Evolutionary conservation across 1,284 basidiomycete species (phyloP).

Genomic region (Salmacisia buchloeana): DNA sequence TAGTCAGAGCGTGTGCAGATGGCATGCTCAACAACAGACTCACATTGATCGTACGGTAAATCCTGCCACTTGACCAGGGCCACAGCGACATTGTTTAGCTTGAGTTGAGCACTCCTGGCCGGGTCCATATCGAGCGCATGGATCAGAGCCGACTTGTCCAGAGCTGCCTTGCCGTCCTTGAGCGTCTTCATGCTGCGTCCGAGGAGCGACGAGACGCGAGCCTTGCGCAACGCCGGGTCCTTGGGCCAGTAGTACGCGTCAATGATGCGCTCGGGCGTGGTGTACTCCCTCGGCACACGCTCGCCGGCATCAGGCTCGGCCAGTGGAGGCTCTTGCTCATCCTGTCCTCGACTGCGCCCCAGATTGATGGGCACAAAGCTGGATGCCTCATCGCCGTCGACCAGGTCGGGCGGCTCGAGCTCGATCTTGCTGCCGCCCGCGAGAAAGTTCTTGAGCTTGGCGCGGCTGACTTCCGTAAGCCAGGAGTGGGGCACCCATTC

Average conservation of each 20-base stretch:
- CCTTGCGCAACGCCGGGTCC: background rate
- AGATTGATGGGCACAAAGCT: background rate
- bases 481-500: constrained; percentile 36
- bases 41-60: constrained; percentile 79
- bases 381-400: constrained; percentile 11
- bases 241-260: constrained; percentile 22
- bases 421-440: constrained; percentile 27
- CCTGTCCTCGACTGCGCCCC: background rate
- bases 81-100: constrained; percentile 21
- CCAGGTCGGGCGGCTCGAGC: constrained; percentile 24
- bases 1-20: constrained; percentile 7
- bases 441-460: constrained; percentile 19
- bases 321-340: constrained; percentile 23
- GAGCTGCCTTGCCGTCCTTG: background rate
- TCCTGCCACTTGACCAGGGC: constrained; percentile 73
- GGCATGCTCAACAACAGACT: constrained; percentile 28
- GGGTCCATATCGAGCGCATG: constrained; percentile 16
- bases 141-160: background rate
- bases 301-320: constrained; percentile 29
- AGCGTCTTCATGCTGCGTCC: constrained; percentile 6
- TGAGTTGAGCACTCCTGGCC: constrained; percentile 11
- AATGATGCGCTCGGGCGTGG: constrained; percentile 33
- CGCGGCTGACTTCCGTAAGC: constrained; percentile 17
- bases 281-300: constrained; percentile 28
- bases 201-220: background rate